Percentiles rank a stretch among this genome's conserved stretches.
Conservation (phyloP, 768 basidiomycete species). For the Scleroderma bovista region DNA sequence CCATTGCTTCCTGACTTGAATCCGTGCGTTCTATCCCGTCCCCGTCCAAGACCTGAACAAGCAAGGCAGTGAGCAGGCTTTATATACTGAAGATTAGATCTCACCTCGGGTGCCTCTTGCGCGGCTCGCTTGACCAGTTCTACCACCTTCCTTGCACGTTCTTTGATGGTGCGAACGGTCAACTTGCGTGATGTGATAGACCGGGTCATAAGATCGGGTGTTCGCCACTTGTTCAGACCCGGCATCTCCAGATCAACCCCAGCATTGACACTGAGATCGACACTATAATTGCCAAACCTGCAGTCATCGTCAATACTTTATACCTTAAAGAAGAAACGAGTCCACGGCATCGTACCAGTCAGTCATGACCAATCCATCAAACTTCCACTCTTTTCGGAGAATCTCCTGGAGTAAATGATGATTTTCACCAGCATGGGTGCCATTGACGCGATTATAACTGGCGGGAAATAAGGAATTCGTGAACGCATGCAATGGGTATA, state of each 20-base stretch:
- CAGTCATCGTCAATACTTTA: neutral
- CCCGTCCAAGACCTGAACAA: constrained; percentile 55
- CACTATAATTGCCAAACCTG: constrained; percentile 70
- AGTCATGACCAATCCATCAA: constrained; percentile 71
- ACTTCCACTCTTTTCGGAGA: constrained; percentile 70
- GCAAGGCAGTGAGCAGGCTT: neutral
- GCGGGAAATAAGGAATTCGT: neutral
- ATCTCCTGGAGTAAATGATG: constrained; percentile 51
- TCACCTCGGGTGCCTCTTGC: constrained; percentile 57
- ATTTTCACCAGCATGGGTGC: constrained; percentile 66
- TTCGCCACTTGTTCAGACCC: constrained; percentile 70
- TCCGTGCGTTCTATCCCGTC: constrained; percentile 61
- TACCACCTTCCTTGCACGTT: constrained; percentile 60
- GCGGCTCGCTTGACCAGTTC: constrained; percentile 69
- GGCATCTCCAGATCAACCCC: constrained; percentile 81
- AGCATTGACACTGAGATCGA: constrained; percentile 63
- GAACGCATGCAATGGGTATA: neutral
- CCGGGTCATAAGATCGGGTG: constrained; percentile 59
- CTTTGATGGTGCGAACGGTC: constrained; percentile 56
- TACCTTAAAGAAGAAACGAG: neutral
- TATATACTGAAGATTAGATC: neutral
- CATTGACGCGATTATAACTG: constrained; percentile 74
- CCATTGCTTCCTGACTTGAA: constrained; percentile 56
- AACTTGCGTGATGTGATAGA: constrained; percentile 59
- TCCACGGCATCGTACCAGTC: constrained; percentile 52